Base-by-base conservation (phyloP, 352 stramenopile genomes). In the Phytophthora brassicae region DNA sequence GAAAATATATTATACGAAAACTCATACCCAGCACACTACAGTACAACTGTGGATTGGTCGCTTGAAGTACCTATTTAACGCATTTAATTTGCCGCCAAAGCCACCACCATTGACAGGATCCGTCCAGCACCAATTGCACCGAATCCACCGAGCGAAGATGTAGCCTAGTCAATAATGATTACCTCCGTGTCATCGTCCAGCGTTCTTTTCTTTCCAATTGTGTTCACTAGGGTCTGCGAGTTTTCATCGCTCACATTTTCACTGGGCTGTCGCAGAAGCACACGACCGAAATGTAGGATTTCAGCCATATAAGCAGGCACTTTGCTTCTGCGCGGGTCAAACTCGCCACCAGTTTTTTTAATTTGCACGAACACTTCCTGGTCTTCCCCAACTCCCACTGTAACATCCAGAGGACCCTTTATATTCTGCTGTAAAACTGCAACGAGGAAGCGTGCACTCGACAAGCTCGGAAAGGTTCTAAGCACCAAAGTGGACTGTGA, bases 301-400 rank as follows among this genome's bases (percentile, higher is more conserved):
- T 64, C 56, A 46, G 56, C 56, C 29, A 58, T 43, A 46, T 55
- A 54, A 5, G 22, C 16, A 0, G 48, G 33, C 13, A 55, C 33
- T 36, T 60, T 38, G 16, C 38, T 26, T 28, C 56, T 46, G 17
- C 33, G 50, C 17, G 6, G 14, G 28, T 53, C 50, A 41, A 66
- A 60, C 17, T 61, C 23, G 6, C 59, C 59, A 19, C 59, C 59
- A 33, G 38, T 54, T 39, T 66, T 66, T 35, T 16, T 4, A n/a
- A 61, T 39, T 43, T 51, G 41, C 23, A 67, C 51, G 11, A 45
- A 24, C 6, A 42, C 33, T 43, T 43, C 36, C 20, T n/a, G 13
- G 5, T 43, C 36, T 19, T 43, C 0, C 44, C 20, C 23, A 17
- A 22, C 12, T 50, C 59, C 36, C n/a, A 39, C 31, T 33, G 26